Percentiles rank a stretch among this genome's conserved stretches.
These are phyloP conservation scores for Urochloa ruziziensis DNA, from an alignment of 176 grass and related monocot genomes.

Conservation along the genomic window DNA sequence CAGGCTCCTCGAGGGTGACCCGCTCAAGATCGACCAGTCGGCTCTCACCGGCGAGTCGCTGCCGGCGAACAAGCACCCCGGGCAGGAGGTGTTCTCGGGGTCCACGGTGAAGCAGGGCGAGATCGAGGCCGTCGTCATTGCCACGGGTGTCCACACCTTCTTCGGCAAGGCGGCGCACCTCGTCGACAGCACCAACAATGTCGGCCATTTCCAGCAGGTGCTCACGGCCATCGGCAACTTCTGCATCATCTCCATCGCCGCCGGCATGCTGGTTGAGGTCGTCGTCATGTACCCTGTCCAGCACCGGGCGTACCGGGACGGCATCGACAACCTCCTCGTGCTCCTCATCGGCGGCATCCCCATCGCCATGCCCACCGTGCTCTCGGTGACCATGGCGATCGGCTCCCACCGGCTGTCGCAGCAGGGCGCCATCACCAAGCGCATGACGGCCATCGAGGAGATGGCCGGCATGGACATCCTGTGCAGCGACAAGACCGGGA, in stretches of 20 bases:
- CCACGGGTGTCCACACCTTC: slow-evolving; percentile 91
- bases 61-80: slow-evolving; percentile 70
- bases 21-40: slow-evolving; percentile 93
- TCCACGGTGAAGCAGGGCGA: slow-evolving; percentile 96
- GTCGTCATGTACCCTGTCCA: slow-evolving; percentile 87
- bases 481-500: slow-evolving; percentile 97
- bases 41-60: slow-evolving; percentile 89
- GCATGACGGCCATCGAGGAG: slow-evolving; percentile 98
- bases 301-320: slow-evolving; percentile 70
- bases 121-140: slow-evolving; percentile 92
- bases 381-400: slow-evolving; percentile 98
- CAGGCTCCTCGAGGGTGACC: slow-evolving; percentile 77
- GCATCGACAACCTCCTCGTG: slow-evolving; percentile 94
- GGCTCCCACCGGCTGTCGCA: slow-evolving; percentile 84
- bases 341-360: slow-evolving; percentile 94
- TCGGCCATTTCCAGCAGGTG: slow-evolving; percentile 90
- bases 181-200: slow-evolving; percentile 98
- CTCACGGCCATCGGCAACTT: slow-evolving; percentile 96
- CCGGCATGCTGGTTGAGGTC: slow-evolving; percentile 80
- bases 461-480: slow-evolving; percentile 99
- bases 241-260: slow-evolving; percentile 85
- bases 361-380: slow-evolving; percentile 97
- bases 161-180: slow-evolving; percentile 98
- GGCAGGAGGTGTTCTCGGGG: slow-evolving; percentile 86
- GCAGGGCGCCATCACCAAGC: slow-evolving; percentile 96